Base-by-base conservation (phyloP, 352 stramenopile genomes). In the Phytophthora aleatoria region DNA sequence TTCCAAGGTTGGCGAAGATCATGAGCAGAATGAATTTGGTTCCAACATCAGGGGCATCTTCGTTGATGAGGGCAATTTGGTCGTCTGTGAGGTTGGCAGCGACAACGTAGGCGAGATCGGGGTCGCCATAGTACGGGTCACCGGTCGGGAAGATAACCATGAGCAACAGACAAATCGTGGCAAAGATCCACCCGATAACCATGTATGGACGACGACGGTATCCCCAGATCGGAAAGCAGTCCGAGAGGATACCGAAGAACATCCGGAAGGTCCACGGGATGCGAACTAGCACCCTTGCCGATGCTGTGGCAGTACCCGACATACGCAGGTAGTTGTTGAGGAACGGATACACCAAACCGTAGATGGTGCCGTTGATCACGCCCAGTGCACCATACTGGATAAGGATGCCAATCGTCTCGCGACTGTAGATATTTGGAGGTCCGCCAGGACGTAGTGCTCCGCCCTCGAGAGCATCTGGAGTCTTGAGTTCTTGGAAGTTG, bases 131-230 rank as follows among this genome's bases (percentile, higher is more conserved):
- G 59, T 77, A 77, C 38, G 61, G 65, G 4, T 74, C 65, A n/a
- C 64, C 64, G 0, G 62, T 70, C 3, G 56, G 61, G 44, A 77
- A 64, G 6, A 71, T 52, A 9, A 61, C 70, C 67, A 80, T 79
- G 33, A 73, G 33, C 11, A 81, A 20, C 11, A 81, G 49, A 15
- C 64, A 80, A 36, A 57, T 58, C 13, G 68, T 65, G 8, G 61
- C 72, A 24, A 85, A 66, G 8, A 70, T 35, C 77, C 79, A 89
- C 30, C 85, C 89, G 30, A 91, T 69, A 2, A 85, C 65, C 65
- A 95, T 92, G 69, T 92, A 96, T 16, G 81, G 81, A 30, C 87
- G 89, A 16, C 85, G 73, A 31, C 86, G 86, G 36, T 84, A 85
- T 9, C 86, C 89, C 53, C 70, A 88, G 58, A 95, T 87, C 24